Conservation (phyloP, 225 moss, liverwort and hornwort species). For the Asterella californica region DNA sequence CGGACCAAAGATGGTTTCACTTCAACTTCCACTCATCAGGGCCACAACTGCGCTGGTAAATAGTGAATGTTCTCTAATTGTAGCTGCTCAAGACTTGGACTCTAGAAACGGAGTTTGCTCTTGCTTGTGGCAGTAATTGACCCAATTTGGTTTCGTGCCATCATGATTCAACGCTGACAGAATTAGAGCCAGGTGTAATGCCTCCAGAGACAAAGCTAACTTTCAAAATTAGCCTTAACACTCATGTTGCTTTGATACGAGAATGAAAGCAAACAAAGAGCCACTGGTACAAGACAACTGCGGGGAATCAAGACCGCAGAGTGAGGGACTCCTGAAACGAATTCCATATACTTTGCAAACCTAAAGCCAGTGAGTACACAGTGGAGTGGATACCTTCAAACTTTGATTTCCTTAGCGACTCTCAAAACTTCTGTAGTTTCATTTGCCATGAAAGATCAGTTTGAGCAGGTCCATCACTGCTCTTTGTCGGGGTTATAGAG, state of each 20-base stretch:
- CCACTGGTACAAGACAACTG: background rate
- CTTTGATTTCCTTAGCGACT: conserved; percentile 53
- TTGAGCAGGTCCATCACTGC: background rate
- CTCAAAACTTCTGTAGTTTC: conserved; percentile 73
- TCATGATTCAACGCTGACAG: background rate
- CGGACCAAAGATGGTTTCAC: background rate
- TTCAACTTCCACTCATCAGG: too few species aligned
- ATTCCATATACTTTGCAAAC: background rate
- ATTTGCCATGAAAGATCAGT: conserved; percentile 79
- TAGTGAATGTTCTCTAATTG: background rate
- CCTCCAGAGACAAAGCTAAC: background rate
- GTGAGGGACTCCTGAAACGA: too few species aligned
- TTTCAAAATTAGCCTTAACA: background rate
- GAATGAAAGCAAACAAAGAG: background rate
- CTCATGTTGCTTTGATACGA: background rate
- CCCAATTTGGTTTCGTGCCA: background rate
- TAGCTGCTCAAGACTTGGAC: background rate
- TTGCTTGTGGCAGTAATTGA: background rate
- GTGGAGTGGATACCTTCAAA: conserved; percentile 46
- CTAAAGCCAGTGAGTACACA: background rate
- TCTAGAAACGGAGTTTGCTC: background rate
- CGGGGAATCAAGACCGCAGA: background rate
- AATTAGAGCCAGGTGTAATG: background rate
- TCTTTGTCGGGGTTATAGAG: conserved; percentile 34
- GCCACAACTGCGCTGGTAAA: background rate